These are phyloP conservation scores for Rosellinia necatrix DNA, from an alignment of 2,329 filamentous ascomycete genomes.

Conservation along the genomic window DNA sequence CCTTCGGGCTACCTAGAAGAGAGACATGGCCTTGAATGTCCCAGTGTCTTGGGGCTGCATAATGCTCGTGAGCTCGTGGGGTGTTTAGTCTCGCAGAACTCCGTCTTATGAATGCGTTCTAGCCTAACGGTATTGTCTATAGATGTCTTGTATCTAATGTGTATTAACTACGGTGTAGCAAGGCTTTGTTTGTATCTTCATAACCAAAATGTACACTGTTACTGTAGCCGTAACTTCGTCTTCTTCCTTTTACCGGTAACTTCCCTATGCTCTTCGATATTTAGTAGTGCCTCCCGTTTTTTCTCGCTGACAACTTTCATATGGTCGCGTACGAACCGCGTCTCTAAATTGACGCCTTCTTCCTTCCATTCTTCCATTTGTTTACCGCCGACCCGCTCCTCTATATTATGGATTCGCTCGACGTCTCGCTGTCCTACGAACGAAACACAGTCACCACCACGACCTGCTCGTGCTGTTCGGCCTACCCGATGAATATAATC, in stretches of 20 bases:
- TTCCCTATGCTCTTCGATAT: slow-evolving; percentile 90
- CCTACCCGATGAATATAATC: slow-evolving; percentile 98
- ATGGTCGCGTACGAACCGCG: slow-evolving; percentile 79
- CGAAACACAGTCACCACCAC: slow-evolving; percentile 80
- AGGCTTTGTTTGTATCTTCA: too few species aligned
- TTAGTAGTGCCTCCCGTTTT: slow-evolving; percentile 87
- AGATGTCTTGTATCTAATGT: too few species aligned
- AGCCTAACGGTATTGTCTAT: too few species aligned
- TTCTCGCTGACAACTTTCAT: slow-evolving; percentile 93
- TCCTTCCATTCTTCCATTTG: slow-evolving; percentile 85
- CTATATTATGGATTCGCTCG: slow-evolving; percentile 86
- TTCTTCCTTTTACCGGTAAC: slow-evolving; percentile 82
- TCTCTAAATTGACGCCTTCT: slow-evolving; percentile 93
- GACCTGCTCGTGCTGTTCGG: slow-evolving; percentile 89
- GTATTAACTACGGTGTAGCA: too few species aligned
- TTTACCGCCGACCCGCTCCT: slow-evolving; percentile 72
- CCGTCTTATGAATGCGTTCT: too few species aligned
- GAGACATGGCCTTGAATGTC: too few species aligned
- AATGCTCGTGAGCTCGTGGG: too few species aligned
- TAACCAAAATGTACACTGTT: too few species aligned
- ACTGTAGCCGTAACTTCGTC: slow-evolving; percentile 55
- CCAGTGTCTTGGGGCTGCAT: too few species aligned
- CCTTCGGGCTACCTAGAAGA: too few species aligned
- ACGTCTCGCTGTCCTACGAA: slow-evolving; percentile 94
- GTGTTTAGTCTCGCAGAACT: too few species aligned